phyloP scores from a whole-genome alignment of 2,329 filamentous ascomycete genomes.

The Penicillium sp. region DNA sequence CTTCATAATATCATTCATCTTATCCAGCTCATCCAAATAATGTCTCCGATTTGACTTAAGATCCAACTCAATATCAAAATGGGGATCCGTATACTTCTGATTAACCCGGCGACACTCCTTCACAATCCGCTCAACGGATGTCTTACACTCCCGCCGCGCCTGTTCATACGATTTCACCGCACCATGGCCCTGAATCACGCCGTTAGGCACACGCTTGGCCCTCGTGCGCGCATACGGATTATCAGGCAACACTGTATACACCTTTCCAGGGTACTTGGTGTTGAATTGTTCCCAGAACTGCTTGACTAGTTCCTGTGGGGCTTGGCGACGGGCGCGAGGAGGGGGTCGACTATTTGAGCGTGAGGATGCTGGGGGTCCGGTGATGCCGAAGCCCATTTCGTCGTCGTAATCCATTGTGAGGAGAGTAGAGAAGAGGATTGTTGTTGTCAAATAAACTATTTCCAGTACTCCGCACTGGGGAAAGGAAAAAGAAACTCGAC shows the following conservation, averaged over 20 bases:
- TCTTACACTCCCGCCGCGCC: conserved; percentile 70
- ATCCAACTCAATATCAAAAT: conserved; percentile 84
- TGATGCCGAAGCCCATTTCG: conserved; percentile 34
- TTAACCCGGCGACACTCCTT: conserved; percentile 75
- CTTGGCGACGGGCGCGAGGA: conserved; percentile 56
- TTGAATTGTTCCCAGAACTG: conserved; percentile 77
- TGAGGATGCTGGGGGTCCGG: conserved; percentile 37
- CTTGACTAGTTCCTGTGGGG: conserved; percentile 72
- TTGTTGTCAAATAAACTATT: not conserved
- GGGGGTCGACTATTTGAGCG: conserved; percentile 42
- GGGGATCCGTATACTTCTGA: conserved; percentile 83
- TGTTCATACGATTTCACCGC: conserved; percentile 74
- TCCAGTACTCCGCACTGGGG: not conserved
- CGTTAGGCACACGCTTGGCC: conserved; percentile 61
- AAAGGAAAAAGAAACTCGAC: not conserved
- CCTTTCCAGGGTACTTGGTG: conserved; percentile 73
- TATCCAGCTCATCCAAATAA: conserved; percentile 58
- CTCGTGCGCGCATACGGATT: conserved; percentile 69
- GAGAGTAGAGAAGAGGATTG: not conserved
- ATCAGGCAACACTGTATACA: conserved; percentile 72
- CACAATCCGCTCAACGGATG: conserved; percentile 64
- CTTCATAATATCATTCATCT: conserved; percentile 47
- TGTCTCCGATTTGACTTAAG: conserved; percentile 64
- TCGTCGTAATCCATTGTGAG: conserved; percentile 39
- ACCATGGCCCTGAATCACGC: conserved; percentile 60